These are phyloP conservation scores for Apophysomyces elegans DNA, from an alignment of 371 early-diverging fungal species.

Conservation along the genomic window DNA sequence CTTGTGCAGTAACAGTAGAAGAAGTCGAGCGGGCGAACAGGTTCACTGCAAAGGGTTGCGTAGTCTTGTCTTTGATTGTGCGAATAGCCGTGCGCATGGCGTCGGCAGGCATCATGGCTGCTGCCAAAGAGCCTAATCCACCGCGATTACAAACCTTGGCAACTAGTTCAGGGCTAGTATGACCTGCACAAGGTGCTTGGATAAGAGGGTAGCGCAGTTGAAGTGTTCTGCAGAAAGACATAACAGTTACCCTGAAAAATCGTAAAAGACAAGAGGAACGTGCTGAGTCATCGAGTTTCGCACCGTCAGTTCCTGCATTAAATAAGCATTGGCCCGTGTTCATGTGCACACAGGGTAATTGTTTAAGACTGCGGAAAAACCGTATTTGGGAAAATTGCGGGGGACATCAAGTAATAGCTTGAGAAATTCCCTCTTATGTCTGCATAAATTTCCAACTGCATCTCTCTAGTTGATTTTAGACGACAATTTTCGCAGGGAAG, in stretches of 20 bases:
- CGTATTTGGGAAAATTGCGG: too few species aligned
- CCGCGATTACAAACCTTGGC: constrained; percentile 49
- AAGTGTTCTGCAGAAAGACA: constrained; percentile 16
- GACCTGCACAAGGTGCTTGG: constrained; percentile 51
- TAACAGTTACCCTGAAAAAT: background rate
- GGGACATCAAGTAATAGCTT: too few species aligned
- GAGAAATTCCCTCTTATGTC: too few species aligned
- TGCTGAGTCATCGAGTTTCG: background rate
- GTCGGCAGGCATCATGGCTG: constrained; percentile 35
- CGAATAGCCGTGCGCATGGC: constrained; percentile 39
- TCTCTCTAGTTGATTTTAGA: too few species aligned
- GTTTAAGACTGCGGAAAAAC: too few species aligned
- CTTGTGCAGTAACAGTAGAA: constrained; percentile 20
- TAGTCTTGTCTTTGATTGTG: constrained; percentile 33
- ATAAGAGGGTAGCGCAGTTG: constrained; percentile 42
- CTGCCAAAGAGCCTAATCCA: constrained; percentile 46
- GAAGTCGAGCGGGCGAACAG: constrained; percentile 35
- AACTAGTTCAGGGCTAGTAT: constrained; percentile 35
- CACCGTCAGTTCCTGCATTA: too few species aligned
- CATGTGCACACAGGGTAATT: too few species aligned
- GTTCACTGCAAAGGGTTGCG: constrained; percentile 48
- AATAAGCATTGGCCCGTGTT: too few species aligned
- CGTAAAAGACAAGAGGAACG: background rate
- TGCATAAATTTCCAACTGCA: too few species aligned
- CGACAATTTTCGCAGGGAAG: too few species aligned